A percentile compares a stretch with the other conserved stretches of the same genome.
Conservation (phyloP, 1,284 basidiomycete species). For the Exobasidium cylindrosporum region DNA sequence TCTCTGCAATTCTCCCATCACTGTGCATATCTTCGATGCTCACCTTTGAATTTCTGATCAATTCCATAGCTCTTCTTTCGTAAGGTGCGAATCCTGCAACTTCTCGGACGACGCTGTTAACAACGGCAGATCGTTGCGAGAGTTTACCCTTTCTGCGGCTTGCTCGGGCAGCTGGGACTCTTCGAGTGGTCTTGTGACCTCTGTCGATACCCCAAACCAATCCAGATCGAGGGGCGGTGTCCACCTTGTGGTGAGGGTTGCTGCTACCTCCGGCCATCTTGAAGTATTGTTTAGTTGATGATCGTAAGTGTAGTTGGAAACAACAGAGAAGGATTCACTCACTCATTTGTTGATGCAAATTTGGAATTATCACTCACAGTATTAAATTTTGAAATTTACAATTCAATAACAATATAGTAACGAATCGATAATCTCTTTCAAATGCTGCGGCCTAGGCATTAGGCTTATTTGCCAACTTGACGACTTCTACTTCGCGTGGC, state of each 20-base stretch:
- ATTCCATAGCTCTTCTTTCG: slow-evolving; percentile 96
- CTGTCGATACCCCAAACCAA: slow-evolving; percentile 85
- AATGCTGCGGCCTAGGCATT: no score
- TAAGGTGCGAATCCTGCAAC: slow-evolving; percentile 93
- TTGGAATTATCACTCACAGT: no score
- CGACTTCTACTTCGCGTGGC: no score
- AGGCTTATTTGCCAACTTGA: no score
- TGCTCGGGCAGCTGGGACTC: slow-evolving; percentile 75
- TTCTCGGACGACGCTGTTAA: slow-evolving; percentile 50
- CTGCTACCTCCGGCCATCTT: slow-evolving; percentile 5
- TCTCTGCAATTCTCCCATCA: not conserved
- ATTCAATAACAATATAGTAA: no score
- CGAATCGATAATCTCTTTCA: no score
- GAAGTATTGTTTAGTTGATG: not conserved
- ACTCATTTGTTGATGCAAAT: no score
- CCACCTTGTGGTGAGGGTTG: slow-evolving; percentile 13
- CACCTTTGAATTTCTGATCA: slow-evolving; percentile 98
- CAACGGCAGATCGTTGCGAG: slow-evolving; percentile 62
- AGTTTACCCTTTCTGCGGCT: slow-evolving; percentile 84
- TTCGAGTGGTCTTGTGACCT: slow-evolving; percentile 85
- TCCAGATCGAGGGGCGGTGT: slow-evolving; percentile 61
- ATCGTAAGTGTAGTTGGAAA: not conserved
- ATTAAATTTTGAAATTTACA: no score
- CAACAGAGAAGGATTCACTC: no score
- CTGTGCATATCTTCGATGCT: not conserved